Conservation (phyloP, 768 basidiomycete genomes). For the Boletales sp. region DNA sequence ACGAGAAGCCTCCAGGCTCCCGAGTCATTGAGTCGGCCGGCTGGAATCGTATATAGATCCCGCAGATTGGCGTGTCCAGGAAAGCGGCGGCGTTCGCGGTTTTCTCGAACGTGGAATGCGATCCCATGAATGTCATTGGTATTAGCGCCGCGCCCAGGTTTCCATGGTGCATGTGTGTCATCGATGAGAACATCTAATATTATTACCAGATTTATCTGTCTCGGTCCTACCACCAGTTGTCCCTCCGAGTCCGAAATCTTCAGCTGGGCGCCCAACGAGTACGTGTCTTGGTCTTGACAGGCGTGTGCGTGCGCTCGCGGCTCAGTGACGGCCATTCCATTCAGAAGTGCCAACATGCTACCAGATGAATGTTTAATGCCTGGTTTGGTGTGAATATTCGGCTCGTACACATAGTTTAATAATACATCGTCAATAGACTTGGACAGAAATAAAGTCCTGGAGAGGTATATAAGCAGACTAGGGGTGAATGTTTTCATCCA, state of each 20-base stretch:
- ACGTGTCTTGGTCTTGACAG: no score
- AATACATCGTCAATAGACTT: constrained; percentile 11
- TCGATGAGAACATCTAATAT: not conserved
- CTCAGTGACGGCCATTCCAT: no score
- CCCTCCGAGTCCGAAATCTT: not conserved
- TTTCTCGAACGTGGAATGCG: no score
- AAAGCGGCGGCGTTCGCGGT: no score
- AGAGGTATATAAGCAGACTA: not conserved
- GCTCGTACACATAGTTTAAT: constrained; percentile 9
- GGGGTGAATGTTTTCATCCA: constrained; percentile 27
- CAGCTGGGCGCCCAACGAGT: not conserved
- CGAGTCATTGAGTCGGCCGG: no score
- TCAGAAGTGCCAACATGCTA: not conserved
- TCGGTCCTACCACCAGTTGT: not conserved
- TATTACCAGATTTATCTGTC: not conserved
- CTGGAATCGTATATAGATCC: not conserved
- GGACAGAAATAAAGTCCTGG: constrained; percentile 1
- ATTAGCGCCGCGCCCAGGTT: no score
- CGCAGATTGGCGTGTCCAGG: not conserved
- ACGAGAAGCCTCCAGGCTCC: no score
- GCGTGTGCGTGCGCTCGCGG: no score
- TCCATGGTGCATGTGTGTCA: no score
- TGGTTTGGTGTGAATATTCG: not conserved
- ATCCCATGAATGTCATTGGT: no score
- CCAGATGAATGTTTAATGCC: not conserved